Conservation (phyloP, 2,329 filamentous ascomycete genomes). For the Sclerotinia borealis region DNA sequence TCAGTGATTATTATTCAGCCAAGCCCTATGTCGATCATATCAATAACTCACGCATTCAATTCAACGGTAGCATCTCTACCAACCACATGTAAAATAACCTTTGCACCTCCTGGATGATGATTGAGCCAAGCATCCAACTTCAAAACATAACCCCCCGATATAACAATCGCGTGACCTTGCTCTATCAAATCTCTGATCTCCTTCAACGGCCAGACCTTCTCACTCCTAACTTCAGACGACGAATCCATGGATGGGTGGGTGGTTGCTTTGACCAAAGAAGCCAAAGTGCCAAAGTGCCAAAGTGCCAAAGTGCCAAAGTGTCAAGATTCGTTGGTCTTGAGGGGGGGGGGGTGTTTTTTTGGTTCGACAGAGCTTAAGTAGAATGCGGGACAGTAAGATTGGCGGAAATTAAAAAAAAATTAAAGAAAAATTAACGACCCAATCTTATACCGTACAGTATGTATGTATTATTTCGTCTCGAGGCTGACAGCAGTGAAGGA, state of each 20-base stretch:
- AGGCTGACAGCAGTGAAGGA: background rate
- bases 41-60: constrained; percentile 70
- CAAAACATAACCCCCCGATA: constrained; percentile 47
- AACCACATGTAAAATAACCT: constrained; percentile 88
- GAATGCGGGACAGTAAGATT: background rate
- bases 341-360: no score
- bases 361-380: background rate
- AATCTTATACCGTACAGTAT: no score
- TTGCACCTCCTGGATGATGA: constrained; percentile 88
- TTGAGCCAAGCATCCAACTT: constrained; percentile 84
- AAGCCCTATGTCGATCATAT: background rate
- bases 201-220: constrained; percentile 3
- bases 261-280: constrained; percentile 2
- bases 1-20: background rate
- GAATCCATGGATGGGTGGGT: constrained; percentile 3
- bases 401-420: constrained; percentile 1
- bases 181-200: constrained; percentile 6
- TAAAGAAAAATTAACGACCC: background rate
- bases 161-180: constrained; percentile 8
- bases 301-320: no score
- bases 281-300: no score
- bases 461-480: no score
- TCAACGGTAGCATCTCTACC: constrained; percentile 92
- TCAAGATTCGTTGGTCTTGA: background rate
- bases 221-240: background rate